These are phyloP conservation scores for Malus hybrid DNA, from an alignment of 331 rosid genomes.

Conservation along the genomic window DNA sequence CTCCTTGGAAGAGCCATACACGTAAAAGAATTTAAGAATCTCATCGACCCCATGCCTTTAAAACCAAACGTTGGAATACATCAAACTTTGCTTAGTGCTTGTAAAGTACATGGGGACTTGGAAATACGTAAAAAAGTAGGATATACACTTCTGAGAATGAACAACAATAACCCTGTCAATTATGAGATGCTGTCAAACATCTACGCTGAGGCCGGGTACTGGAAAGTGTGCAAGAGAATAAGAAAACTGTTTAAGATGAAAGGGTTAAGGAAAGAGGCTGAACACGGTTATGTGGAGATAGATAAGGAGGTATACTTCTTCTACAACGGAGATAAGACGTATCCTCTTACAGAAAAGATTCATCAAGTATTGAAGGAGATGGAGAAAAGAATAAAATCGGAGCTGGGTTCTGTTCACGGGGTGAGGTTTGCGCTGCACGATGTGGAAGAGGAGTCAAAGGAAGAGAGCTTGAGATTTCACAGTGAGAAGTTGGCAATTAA, in stretches of 20 bases:
- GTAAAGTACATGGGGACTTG: constrained; percentile 52
- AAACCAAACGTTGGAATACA: constrained; percentile 54
- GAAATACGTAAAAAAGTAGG: constrained; percentile 52
- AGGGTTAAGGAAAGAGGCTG: constrained; percentile 55
- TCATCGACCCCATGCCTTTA: constrained; percentile 44
- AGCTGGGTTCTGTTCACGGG: constrained; percentile 39
- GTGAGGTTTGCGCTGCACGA: constrained; percentile 43
- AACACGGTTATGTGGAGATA: constrained; percentile 61
- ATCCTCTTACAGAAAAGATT: constrained; percentile 42
- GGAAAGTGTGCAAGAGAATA: constrained; percentile 54
- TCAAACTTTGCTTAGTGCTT: constrained; percentile 54
- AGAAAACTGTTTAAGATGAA: constrained; percentile 37
- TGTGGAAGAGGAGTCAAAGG: constrained; percentile 58
- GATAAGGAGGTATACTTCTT: constrained; percentile 51
- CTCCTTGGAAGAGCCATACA: constrained; percentile 54
- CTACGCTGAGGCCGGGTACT: constrained; percentile 46
- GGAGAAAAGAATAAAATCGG: constrained; percentile 49
- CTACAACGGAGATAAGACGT: constrained; percentile 42
- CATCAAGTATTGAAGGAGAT: constrained; percentile 38
- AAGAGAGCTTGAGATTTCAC: constrained; percentile 55
- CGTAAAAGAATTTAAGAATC: constrained; percentile 43
- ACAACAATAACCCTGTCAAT: constrained; percentile 44
- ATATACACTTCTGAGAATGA: constrained; percentile 35
- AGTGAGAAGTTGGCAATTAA: constrained; percentile 67
- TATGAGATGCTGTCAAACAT: constrained; percentile 60